Evolutionary conservation across 352 stramenopile genomes (phyloP).

Genomic region (Globisporangium mamillatum): DNA sequence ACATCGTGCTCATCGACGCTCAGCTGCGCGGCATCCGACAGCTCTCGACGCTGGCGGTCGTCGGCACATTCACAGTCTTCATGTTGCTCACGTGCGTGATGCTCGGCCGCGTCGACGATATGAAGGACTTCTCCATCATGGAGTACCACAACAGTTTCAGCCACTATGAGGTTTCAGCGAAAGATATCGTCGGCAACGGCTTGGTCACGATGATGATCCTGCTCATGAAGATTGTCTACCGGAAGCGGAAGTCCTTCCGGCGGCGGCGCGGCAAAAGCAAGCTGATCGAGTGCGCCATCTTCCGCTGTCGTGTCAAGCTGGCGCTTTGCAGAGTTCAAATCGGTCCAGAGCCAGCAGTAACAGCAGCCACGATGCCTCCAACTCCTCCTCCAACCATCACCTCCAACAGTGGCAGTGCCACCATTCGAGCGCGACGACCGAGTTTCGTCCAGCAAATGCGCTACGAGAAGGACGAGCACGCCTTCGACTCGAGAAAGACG

Average conservation of each 20-base stretch:
- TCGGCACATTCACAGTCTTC: no score
- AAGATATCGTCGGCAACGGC: conserved; percentile 21
- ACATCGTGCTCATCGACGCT: no score
- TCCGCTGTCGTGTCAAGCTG: conserved; percentile 14
- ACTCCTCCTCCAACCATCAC: background rate
- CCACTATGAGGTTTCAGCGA: no score
- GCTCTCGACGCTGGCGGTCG: no score
- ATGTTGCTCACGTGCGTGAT: no score
- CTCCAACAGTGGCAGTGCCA: no score
- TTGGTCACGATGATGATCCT: conserved; percentile 25
- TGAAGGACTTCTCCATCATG: no score
- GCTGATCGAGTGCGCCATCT: conserved; percentile 25
- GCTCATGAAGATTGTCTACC: conserved; percentile 27
- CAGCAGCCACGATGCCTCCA: no score
- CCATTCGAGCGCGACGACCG: background rate
- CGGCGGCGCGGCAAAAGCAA: conserved; percentile 7
- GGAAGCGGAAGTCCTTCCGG: conserved; percentile 20
- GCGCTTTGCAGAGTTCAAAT: conserved; percentile 3
- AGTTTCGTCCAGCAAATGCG: conserved; percentile 24
- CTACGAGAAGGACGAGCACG: conserved; percentile 13
- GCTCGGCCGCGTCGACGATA: no score
- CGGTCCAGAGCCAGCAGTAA: background rate
- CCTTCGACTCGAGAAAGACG: conserved; percentile 11
- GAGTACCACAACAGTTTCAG: no score
- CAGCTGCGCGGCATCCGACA: no score